Evolutionary conservation across 73 alveolate species (phyloP).

Genomic region (Breviolum minutum): DNA sequence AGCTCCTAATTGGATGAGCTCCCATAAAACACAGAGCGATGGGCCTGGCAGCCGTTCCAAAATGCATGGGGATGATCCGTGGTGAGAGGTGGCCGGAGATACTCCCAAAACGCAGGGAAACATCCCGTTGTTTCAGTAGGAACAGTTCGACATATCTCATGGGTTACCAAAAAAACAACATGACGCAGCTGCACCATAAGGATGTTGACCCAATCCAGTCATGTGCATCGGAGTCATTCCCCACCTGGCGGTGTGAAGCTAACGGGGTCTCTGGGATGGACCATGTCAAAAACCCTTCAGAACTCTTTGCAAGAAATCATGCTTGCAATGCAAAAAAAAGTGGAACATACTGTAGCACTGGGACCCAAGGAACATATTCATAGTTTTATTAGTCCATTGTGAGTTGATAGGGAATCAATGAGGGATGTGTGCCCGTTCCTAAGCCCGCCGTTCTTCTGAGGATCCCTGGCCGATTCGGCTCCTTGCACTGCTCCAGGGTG

Average conservation of each 20-base stretch:
- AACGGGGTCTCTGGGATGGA: not conserved
- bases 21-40: constrained; percentile 74
- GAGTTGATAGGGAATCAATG: no score
- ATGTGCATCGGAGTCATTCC: constrained; percentile 94
- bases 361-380: no score
- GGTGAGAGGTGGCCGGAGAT: not conserved
- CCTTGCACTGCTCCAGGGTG: constrained; percentile 90
- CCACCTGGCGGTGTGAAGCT: constrained; percentile 62
- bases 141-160: not conserved
- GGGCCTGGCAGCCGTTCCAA: constrained; percentile 47
- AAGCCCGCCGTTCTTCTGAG: no score
- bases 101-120: not conserved
- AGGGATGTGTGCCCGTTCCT: no score
- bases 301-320: not conserved
- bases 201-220: constrained; percentile 90
- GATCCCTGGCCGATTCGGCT: constrained; percentile 64
- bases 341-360: no score
- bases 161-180: not conserved
- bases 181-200: constrained; percentile 3
- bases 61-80: not conserved
- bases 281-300: not conserved
- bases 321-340: no score
- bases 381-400: no score
- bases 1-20: constrained; percentile 82
- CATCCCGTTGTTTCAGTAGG: no score